phyloP scores from a whole-genome alignment of 2,329 filamentous ascomycete species.

The Coniosporium tulheliwenetii region DNA sequence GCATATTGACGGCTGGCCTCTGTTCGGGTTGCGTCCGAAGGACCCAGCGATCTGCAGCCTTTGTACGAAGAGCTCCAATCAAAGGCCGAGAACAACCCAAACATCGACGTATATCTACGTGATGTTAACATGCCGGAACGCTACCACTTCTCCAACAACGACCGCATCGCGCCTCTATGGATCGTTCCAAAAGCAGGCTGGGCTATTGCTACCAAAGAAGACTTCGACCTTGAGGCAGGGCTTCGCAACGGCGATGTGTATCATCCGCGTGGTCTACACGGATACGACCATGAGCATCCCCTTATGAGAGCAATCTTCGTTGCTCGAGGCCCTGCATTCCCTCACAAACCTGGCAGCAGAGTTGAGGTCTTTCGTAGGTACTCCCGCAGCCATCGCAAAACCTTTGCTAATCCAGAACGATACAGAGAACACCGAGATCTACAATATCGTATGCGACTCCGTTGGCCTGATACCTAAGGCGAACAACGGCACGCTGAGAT shows the following conservation, averaged over 20 bases:
- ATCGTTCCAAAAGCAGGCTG: constrained; percentile 84
- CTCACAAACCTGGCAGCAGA: constrained; percentile 65
- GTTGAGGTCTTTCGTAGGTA: constrained; percentile 69
- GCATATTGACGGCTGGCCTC: constrained; percentile 85
- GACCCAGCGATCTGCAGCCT: constrained; percentile 44
- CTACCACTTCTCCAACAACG: constrained; percentile 80
- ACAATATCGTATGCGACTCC: constrained; percentile 87
- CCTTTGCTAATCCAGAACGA: constrained; percentile 10
- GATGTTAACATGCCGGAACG: constrained; percentile 80
- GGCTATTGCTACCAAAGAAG: constrained; percentile 69
- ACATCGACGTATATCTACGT: constrained; percentile 74
- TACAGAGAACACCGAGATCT: constrained; percentile 82
- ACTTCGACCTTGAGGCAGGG: constrained; percentile 59
- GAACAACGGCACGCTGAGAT: constrained; percentile 75
- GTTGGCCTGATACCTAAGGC: constrained; percentile 55
- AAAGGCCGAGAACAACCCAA: constrained; percentile 45
- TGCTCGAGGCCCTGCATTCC: constrained; percentile 81
- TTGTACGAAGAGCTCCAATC: constrained; percentile 46
- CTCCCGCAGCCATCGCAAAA: neutral
- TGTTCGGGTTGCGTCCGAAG: constrained; percentile 76
- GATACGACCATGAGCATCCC: constrained; percentile 88
- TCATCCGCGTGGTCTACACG: constrained; percentile 71
- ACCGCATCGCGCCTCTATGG: constrained; percentile 88
- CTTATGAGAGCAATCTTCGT: constrained; percentile 95
- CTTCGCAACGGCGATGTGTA: constrained; percentile 52